phyloP scores from a whole-genome alignment of 495 filamentous ascomycete species.

The Apiosordaria backusii region DNA sequence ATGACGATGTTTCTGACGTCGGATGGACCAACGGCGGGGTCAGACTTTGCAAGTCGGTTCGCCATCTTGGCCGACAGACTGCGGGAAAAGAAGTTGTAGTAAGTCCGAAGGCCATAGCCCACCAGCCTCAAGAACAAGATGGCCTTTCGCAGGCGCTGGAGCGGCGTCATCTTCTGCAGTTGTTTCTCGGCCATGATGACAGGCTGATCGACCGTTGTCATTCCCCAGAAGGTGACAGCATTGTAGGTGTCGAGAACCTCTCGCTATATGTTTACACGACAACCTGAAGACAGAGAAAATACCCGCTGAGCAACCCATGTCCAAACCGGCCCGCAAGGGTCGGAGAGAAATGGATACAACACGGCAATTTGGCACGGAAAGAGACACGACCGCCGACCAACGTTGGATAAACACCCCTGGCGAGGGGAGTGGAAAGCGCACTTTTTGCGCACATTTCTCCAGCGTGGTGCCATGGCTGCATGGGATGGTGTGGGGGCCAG shows the following conservation, averaged over 20 bases:
- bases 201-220: not conserved
- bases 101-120: conserved; percentile 15
- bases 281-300: not conserved
- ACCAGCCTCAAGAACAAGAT: conserved; percentile 18
- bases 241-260: not conserved
- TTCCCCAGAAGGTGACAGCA: not conserved
- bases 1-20: conserved; percentile 46
- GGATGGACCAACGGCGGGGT: conserved; percentile 1
- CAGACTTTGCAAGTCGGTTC: not conserved
- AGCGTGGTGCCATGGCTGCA: not conserved
- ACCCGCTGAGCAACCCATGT: not conserved
- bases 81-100: conserved; percentile 10
- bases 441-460: not conserved
- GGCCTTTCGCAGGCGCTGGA: conserved; percentile 17
- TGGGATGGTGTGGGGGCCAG: not conserved
- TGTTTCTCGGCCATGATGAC: not conserved
- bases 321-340: not conserved
- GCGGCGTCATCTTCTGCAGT: not conserved
- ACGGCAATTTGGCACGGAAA: not conserved
- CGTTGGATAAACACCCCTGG: not conserved
- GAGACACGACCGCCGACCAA: not conserved
- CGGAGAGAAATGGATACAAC: not conserved
- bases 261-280: not conserved
- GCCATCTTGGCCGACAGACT: conserved; percentile 8
- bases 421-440: not conserved